A percentile compares a stretch with the other conserved stretches of the same genome.
phyloP scores from a whole-genome alignment of 2,329 filamentous ascomycete genomes.

The Xylariales sp. region DNA sequence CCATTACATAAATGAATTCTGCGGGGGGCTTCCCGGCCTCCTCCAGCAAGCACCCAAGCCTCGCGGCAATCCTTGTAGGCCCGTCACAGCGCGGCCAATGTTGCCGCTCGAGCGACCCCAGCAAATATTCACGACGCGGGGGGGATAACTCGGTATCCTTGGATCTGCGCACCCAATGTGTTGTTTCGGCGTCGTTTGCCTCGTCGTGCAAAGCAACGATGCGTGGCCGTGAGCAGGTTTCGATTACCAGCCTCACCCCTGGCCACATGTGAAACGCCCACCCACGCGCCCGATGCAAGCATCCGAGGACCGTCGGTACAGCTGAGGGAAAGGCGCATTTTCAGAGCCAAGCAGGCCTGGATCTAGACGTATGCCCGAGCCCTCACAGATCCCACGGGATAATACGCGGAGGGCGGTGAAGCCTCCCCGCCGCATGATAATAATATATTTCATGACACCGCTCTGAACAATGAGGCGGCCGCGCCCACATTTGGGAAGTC shows the following conservation, averaged over 20 bases:
- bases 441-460: background rate
- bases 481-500: background rate
- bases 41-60: too few relatives aligned
- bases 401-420: background rate
- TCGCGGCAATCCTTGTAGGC: too few relatives aligned
- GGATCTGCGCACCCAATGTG: background rate
- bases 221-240: background rate
- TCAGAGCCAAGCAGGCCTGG: too few relatives aligned
- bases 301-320: background rate
- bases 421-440: background rate
- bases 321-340: background rate
- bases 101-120: too few relatives aligned
- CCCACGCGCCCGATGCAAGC: background rate
- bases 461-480: background rate
- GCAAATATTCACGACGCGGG: too few relatives aligned
- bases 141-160: too few relatives aligned
- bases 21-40: too few relatives aligned
- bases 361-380: background rate
- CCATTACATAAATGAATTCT: background rate
- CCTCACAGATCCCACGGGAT: too few relatives aligned
- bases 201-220: background rate
- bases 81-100: too few relatives aligned
- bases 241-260: conserved; percentile 7
- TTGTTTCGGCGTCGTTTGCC: background rate
- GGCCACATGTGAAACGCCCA: background rate